Evolutionary conservation across 1,139 yeast species (phyloP).

Genomic region (Kurtzmaniella quercitrusa): DNA sequence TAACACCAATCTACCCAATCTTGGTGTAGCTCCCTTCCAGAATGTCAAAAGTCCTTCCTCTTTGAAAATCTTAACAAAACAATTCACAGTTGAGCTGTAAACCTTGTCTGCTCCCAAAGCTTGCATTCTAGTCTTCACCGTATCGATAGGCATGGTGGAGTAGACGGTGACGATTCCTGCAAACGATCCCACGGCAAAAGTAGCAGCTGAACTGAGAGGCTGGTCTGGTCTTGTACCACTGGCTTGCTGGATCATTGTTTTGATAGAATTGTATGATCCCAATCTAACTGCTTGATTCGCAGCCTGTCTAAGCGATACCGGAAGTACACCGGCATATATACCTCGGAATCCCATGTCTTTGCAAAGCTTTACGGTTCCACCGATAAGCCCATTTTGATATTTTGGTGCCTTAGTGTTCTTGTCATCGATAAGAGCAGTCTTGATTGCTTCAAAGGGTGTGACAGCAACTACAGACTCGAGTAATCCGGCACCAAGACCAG

Average conservation of each 20-base stretch:
- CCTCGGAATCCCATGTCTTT: slow-evolving; percentile 80
- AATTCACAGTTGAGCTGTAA: slow-evolving; percentile 74
- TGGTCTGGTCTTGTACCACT: slow-evolving; percentile 60
- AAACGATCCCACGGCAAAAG: slow-evolving; percentile 86
- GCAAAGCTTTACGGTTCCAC: slow-evolving; percentile 61
- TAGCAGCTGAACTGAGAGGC: slow-evolving; percentile 74
- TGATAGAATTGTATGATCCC: slow-evolving; percentile 89
- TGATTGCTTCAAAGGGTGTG: slow-evolving; percentile 95
- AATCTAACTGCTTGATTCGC: slow-evolving; percentile 92
- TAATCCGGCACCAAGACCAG: slow-evolving; percentile 95
- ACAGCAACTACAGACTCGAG: slow-evolving; percentile 90
- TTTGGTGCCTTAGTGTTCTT: slow-evolving; percentile 71
- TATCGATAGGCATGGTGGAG: slow-evolving; percentile 96
- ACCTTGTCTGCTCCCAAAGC: slow-evolving; percentile 72
- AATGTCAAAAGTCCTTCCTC: slow-evolving; percentile 90
- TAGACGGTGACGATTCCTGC: slow-evolving; percentile 94
- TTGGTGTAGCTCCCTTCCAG: slow-evolving; percentile 98
- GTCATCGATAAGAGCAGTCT: slow-evolving; percentile 93
- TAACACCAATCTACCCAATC: slow-evolving; percentile 84
- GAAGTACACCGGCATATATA: slow-evolving; percentile 82
- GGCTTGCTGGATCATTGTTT: slow-evolving; percentile 73
- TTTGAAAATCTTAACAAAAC: slow-evolving; percentile 73
- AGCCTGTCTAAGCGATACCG: slow-evolving; percentile 94
- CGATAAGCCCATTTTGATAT: slow-evolving; percentile 64
- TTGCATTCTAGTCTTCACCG: slow-evolving; percentile 97